phyloP scores from a whole-genome alignment of 805 yeast genomes.

The Teunomyces gatunensis region DNA sequence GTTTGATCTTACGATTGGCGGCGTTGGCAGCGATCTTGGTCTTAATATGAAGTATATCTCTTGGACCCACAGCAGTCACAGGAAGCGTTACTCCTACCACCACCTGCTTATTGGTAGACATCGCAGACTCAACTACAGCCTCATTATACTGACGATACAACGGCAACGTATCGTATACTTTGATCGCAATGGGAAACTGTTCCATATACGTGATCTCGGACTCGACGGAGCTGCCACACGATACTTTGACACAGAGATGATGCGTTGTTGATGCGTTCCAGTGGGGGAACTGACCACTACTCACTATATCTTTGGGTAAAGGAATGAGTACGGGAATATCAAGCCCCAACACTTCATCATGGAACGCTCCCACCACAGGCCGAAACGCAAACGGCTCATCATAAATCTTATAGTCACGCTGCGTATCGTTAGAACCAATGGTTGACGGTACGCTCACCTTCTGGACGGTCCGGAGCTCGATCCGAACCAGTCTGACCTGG shows the following conservation, averaged over 20 bases:
- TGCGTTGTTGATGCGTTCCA: conserved; percentile 52
- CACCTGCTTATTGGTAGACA: conserved; percentile 49
- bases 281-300: conserved; percentile 48
- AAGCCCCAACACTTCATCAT: conserved; percentile 46
- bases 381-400: conserved; percentile 35
- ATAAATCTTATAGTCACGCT: conserved; percentile 32
- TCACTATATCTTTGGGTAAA: conserved; percentile 49
- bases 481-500: conserved; percentile 45
- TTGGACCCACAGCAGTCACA: conserved; percentile 56
- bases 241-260: conserved; percentile 38
- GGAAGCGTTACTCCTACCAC: conserved; percentile 47
- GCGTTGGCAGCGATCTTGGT: conserved; percentile 43
- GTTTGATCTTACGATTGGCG: conserved; percentile 25
- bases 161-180: conserved; percentile 57
- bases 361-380: conserved; percentile 39
- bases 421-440: conserved; percentile 28
- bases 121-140: conserved; percentile 42
- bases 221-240: conserved; percentile 29
- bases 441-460: conserved; percentile 41
- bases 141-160: conserved; percentile 54
- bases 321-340: conserved; percentile 61
- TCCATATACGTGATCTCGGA: conserved; percentile 30
- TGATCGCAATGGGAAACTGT: conserved; percentile 51
- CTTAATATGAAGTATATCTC: conserved; percentile 43
- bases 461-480: conserved; percentile 51